Conservation (phyloP, 2,329 filamentous ascomycete species). For the Fusarium papillatum region DNA sequence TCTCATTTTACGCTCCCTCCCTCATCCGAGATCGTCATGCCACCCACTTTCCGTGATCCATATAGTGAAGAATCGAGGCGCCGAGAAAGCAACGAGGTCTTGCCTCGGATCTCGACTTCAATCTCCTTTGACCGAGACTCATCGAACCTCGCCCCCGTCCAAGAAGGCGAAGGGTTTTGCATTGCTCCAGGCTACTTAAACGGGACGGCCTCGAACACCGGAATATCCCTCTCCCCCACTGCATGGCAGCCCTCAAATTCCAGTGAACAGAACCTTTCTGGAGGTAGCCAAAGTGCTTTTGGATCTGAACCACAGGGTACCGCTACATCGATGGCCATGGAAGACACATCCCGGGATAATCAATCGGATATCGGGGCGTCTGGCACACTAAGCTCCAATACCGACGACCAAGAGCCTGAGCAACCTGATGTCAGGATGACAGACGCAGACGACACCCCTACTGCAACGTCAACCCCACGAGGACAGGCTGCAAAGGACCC, state of each 20-base stretch:
- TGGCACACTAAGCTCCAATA: not conserved
- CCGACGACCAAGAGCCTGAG: slow-evolving; percentile 2
- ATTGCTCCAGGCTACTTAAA: slow-evolving; percentile 29
- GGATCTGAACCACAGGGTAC: slow-evolving; percentile 8
- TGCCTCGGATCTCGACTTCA: slow-evolving; percentile 21
- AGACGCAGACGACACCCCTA: slow-evolving; percentile 24
- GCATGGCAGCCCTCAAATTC: not conserved
- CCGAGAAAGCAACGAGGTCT: slow-evolving; percentile 6
- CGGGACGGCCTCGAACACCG: slow-evolving; percentile 4
- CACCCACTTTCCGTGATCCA: slow-evolving; percentile 10
- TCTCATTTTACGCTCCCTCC: slow-evolving; percentile 25
- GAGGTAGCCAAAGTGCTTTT: slow-evolving; percentile 14
- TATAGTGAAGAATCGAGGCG: slow-evolving; percentile 8
- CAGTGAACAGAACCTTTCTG: slow-evolving; percentile 21
- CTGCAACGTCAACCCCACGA: not conserved
- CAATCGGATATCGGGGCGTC: not conserved
- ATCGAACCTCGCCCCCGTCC: slow-evolving; percentile 28
- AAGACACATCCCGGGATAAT: slow-evolving; percentile 10
- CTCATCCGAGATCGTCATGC: slow-evolving; percentile 15
- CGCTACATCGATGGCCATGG: slow-evolving; percentile 13
- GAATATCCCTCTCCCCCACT: not conserved
- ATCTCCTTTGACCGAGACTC: slow-evolving; percentile 28
- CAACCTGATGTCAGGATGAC: slow-evolving; percentile 34
- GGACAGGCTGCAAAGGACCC: not conserved
- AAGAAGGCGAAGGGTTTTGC: slow-evolving; percentile 32